These are phyloP conservation scores for Taxawa tesnikishii DNA, from an alignment of 2,329 filamentous ascomycete genomes.

Conservation along the genomic window DNA sequence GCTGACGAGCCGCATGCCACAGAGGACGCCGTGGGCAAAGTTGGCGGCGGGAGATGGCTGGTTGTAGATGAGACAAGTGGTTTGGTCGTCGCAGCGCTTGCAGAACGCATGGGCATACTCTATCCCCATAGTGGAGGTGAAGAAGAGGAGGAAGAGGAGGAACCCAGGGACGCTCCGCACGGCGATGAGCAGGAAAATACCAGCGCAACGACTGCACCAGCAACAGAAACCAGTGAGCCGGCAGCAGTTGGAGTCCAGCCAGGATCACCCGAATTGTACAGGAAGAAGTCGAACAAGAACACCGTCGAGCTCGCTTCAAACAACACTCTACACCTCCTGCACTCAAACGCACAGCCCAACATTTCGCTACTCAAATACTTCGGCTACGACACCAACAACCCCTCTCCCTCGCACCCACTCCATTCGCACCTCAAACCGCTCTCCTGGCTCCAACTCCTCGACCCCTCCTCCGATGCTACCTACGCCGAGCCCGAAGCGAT, in stretches of 20 bases:
- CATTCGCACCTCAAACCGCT: slow-evolving; percentile 69
- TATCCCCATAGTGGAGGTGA: slow-evolving; percentile 33
- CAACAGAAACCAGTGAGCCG: neutral
- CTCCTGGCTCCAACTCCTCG: slow-evolving; percentile 83
- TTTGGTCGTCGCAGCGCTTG: slow-evolving; percentile 68
- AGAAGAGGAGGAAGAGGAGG: slow-evolving; percentile 9
- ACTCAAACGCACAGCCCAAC: slow-evolving; percentile 76
- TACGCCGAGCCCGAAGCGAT: slow-evolving; percentile 57
- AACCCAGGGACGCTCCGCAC: slow-evolving; percentile 8
- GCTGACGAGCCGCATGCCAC: slow-evolving; percentile 12
- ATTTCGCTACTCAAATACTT: slow-evolving; percentile 82
- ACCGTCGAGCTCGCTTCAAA: slow-evolving; percentile 40
- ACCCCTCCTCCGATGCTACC: slow-evolving; percentile 60
- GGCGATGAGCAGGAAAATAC: slow-evolving; percentile 16
- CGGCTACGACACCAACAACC: slow-evolving; percentile 62
- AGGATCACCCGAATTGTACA: neutral
- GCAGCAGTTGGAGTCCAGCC: neutral
- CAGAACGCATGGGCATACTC: slow-evolving; percentile 78
- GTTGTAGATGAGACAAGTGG: slow-evolving; percentile 82
- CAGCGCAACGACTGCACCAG: slow-evolving; percentile 8
- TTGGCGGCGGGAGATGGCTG: slow-evolving; percentile 55
- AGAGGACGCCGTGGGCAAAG: slow-evolving; percentile 15
- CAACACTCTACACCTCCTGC: slow-evolving; percentile 72
- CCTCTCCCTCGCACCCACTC: slow-evolving; percentile 59
- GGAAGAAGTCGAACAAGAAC: slow-evolving; percentile 1